Evolutionary conservation across 306 rosid species (phyloP).

Genomic region (Gleditsia sinensis): DNA sequence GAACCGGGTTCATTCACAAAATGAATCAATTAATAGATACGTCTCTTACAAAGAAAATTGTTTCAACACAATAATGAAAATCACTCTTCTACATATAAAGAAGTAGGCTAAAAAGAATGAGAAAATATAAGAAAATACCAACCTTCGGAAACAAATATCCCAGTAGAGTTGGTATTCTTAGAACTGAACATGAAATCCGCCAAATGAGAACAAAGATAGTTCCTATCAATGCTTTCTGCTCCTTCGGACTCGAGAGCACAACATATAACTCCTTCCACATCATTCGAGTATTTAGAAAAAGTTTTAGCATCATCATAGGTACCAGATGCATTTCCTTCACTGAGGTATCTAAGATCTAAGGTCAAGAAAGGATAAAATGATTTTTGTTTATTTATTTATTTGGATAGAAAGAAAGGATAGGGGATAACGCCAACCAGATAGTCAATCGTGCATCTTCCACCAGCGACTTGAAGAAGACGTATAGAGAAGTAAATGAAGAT

Average conservation of each 20-base stretch:
- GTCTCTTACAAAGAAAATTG: slow-evolving; percentile 45
- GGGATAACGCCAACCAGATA: slow-evolving; percentile 54
- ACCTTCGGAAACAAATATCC: slow-evolving; percentile 42
- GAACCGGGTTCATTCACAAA: slow-evolving; percentile 24
- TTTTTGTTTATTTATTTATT: no score
- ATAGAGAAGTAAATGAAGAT: slow-evolving; percentile 55
- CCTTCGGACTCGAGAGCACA: slow-evolving; percentile 42
- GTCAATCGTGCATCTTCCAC: slow-evolving; percentile 54
- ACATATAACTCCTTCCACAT: slow-evolving; percentile 41
- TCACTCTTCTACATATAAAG: background rate
- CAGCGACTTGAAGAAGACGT: slow-evolving; percentile 75
- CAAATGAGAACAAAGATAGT: slow-evolving; percentile 28
- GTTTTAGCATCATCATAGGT: slow-evolving; percentile 33
- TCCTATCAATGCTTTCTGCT: slow-evolving; percentile 33
- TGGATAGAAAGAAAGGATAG: no score
- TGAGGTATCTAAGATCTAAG: slow-evolving; percentile 34
- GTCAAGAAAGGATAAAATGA: no score
- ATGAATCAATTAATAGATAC: slow-evolving; percentile 38
- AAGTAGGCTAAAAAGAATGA: background rate
- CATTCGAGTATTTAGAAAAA: slow-evolving; percentile 40
- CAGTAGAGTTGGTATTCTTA: slow-evolving; percentile 17
- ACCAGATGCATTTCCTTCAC: slow-evolving; percentile 38
- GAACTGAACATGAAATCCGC: slow-evolving; percentile 34
- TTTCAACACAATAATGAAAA: slow-evolving; percentile 14
- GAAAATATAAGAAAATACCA: slow-evolving; percentile 33